These are phyloP conservation scores for Trichoderma sp. DNA, from an alignment of 2,329 filamentous ascomycete species.

Conservation along the genomic window DNA sequence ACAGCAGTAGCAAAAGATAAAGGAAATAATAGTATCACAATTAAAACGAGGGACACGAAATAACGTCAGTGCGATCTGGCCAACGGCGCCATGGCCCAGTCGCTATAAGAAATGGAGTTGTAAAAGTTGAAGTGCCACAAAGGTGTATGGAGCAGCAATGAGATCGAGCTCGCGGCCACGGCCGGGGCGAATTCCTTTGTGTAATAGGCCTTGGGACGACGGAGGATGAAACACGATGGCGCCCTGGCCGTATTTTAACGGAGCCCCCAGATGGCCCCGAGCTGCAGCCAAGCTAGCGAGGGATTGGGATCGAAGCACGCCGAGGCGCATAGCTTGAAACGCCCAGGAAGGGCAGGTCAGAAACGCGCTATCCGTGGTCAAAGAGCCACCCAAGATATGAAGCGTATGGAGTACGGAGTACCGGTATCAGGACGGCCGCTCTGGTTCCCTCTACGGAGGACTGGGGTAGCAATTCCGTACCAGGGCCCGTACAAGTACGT, in stretches of 20 bases:
- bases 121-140: slow-evolving; percentile 6
- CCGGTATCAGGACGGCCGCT: slow-evolving; percentile 11
- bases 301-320: slow-evolving; percentile 8
- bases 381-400: neutral
- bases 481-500: neutral
- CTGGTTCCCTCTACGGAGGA: slow-evolving; percentile 3
- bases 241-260: slow-evolving; percentile 18
- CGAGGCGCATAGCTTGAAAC: slow-evolving; percentile 18
- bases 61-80: slow-evolving; percentile 12
- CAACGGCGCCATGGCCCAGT: slow-evolving; percentile 10
- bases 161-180: slow-evolving; percentile 16
- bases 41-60: slow-evolving; percentile 14
- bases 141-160: slow-evolving; percentile 11
- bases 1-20: slow-evolving; percentile 16
- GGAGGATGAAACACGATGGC: slow-evolving; percentile 24
- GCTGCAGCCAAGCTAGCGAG: slow-evolving; percentile 17
- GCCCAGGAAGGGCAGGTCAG: slow-evolving; percentile 17
- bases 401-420: slow-evolving; percentile 6
- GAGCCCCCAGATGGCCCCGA: slow-evolving; percentile 13
- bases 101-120: slow-evolving; percentile 6
- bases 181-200: slow-evolving; percentile 14
- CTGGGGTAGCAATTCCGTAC: neutral
- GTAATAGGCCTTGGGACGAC: slow-evolving; percentile 23
- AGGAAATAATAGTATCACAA: slow-evolving; percentile 6
- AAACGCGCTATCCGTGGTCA: slow-evolving; percentile 3